Conservation (phyloP, 306 rosid species). For the Cicer judaicum region DNA sequence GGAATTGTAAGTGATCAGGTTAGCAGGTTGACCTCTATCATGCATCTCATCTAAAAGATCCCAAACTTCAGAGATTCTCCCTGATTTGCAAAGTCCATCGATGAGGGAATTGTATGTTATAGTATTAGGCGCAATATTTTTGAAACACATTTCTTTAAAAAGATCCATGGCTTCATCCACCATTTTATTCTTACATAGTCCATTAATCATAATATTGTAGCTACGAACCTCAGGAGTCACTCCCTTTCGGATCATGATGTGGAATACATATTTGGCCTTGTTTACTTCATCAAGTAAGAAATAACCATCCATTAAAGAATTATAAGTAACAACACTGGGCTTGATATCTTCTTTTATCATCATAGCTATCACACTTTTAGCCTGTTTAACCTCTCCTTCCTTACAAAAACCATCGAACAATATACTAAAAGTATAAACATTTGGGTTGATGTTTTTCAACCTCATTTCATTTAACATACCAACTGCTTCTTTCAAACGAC, state of each 20-base stretch:
- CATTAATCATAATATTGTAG: constrained; percentile 4
- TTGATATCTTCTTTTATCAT: not conserved
- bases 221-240: not conserved
- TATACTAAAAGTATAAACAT: too few species aligned
- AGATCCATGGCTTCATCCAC: constrained; percentile 39
- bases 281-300: constrained; percentile 5
- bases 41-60: too few species aligned
- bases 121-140: not conserved
- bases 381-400: not conserved
- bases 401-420: constrained; percentile 11
- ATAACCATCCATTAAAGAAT: constrained; percentile 35
- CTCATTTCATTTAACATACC: not conserved
- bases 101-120: not conserved
- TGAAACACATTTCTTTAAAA: constrained; percentile 2
- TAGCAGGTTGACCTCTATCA: too few species aligned
- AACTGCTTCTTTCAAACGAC: not conserved
- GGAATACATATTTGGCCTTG: constrained; percentile 25
- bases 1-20: too few species aligned
- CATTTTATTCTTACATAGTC: not conserved
- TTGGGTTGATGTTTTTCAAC: too few species aligned
- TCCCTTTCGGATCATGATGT: not conserved
- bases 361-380: not conserved
- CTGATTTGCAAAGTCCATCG: not conserved
- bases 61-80: too few species aligned
- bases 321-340: not conserved